phyloP scores from a whole-genome alignment of 75 land plant genomes.

The Isoetes taiwanensis region DNA sequence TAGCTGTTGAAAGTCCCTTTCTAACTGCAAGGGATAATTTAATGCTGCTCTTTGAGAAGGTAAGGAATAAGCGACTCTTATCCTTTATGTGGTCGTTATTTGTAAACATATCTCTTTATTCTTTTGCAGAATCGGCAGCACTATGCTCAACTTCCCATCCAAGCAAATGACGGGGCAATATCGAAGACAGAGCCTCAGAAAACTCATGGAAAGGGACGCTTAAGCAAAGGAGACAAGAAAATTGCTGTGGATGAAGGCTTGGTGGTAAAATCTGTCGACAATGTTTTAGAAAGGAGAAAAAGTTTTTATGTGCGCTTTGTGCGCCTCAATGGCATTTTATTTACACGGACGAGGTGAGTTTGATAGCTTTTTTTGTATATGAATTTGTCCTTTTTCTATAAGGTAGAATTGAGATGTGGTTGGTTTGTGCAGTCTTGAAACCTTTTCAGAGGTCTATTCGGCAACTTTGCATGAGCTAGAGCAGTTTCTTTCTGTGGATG shows the following conservation, averaged over 20 bases:
- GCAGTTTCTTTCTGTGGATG: constrained; percentile 40
- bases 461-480: constrained; percentile 32
- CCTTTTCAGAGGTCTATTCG: constrained; percentile 62
- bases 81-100: neutral
- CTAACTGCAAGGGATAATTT: constrained; percentile 74
- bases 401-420: neutral
- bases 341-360: constrained; percentile 14
- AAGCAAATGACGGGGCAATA: neutral
- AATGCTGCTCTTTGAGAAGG: constrained; percentile 89
- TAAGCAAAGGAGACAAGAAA: neutral
- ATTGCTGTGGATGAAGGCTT: neutral
- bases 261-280: constrained; percentile 1
- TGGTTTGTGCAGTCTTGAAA: constrained; percentile 52
- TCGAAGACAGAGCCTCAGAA: neutral
- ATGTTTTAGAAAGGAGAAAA: neutral
- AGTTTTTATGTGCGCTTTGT: constrained; percentile 16
- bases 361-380: neutral
- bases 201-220: constrained; percentile 67
- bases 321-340: constrained; percentile 14
- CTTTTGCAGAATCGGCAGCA: constrained; percentile 21
- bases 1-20: constrained; percentile 77
- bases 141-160: constrained; percentile 3
- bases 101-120: neutral
- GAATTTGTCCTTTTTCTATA: neutral
- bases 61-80: constrained; percentile 13